Evolutionary conservation across 805 yeast genomes (phyloP), one percentile per base, ranked within the genome.

Genomic region (Phaffomyces opuntiae): DNA sequence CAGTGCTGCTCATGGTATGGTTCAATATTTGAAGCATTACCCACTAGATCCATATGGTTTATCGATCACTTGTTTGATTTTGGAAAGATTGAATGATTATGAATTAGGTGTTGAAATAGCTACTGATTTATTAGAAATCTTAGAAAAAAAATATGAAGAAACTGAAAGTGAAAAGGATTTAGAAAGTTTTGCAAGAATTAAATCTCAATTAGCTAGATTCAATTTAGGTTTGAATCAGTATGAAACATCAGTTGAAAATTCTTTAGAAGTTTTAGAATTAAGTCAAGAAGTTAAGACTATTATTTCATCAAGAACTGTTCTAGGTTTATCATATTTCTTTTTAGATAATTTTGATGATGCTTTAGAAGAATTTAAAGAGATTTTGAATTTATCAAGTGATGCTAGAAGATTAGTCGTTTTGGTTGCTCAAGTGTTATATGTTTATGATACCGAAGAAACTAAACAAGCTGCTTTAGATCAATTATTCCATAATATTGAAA

Each of bases 401-500:
- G 78, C 84, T 5, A 79, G 75, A 51, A 74, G 82, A 49, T 72
- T 88, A n/a, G 80, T 87, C 14, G 77, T 83, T 7, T 64, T 91
- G 27, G 73, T 87, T 19, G 78, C 93, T 0, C 95, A 89, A 58
- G 83, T 90, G 0, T 68, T 93, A 42, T 84, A 83, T 67, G 87
- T 87, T 3, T 77, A 77, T 46, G 84, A 80, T n/a, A 75, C 80
- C 0, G 79, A 75, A n/a, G 93, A 85, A 6, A 80, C 93, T 1
- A 81, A 79, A 48, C 83, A 80, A 51, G 90, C 89, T 1, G 96
- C 97, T 0, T 58, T 86, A 40, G 96, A 89, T 54, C 96, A 88
- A 61, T 64, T 91, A 38, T 83, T 85, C 53, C 72, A 74, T 24
- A 78, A 73, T 54, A 77, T 89, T 36, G 82, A 76, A 49, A 69